Evolutionary conservation across 371 early-diverging fungal genomes (phyloP), one percentile per base, ranked within the genome.

Genomic region (Rhizopus arrhizus): DNA sequence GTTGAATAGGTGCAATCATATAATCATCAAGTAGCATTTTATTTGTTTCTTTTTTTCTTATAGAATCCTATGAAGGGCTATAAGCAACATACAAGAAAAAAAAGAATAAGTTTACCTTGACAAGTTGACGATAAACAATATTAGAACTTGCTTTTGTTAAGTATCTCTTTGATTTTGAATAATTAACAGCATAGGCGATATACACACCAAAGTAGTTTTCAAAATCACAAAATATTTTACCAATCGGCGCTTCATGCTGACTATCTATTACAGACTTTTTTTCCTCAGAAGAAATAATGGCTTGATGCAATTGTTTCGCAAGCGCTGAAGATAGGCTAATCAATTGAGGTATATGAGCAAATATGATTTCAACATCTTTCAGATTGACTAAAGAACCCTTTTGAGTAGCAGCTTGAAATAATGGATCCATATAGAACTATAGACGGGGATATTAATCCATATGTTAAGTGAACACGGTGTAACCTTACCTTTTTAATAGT

Each of bases 1-100:
- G 67, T 62, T 83, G 83, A 35, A 83, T 80, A 38, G 83, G 83
- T 47, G 79, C 71, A 62, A 83, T 83, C 73, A 78, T 67, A 50
- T 83, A 83, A 64, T 80, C 83, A 12, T 73, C 38, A 8, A 80
- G 54, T 5, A 67, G 53, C 64, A 83, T 70, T 32, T 68, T 61
- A 41, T 73, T 73, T 54, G 67, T 66, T 47, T 70, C 65, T 45
- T 74, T 70, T 42, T 64, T 61, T 34, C 61, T 53, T 56, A 62
- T 56, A 13, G 72, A 59, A 48, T 65, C 59, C 68, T 68, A 56
- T 22, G 22, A 22, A 22, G 22, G 2, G 22, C 22, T 22, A 22
- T 22, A 22, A 22, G 22, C 22, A 22, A 22, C 22, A 22, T 22
- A 22, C 1, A 22, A 22, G 22, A 22, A 22, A 22, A 22, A 7